Conservation (phyloP, 352 stramenopile species). For the Phytophthora tentaculata region DNA sequence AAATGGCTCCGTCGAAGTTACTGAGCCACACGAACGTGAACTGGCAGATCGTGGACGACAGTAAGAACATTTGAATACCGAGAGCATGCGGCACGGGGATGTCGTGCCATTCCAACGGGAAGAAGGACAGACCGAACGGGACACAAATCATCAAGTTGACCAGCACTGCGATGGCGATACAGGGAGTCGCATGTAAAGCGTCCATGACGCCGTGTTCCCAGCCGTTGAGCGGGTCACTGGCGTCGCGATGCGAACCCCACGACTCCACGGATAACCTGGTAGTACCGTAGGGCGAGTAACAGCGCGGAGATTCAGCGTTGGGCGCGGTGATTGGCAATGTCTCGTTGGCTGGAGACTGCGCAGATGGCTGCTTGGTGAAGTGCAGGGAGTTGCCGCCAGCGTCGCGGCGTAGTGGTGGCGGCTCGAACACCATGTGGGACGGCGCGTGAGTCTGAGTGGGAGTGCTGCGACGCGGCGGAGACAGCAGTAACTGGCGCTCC, state of each 20-base stretch:
- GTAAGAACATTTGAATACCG: constrained; percentile 85
- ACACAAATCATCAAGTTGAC: constrained; percentile 91
- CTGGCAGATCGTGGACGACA: constrained; percentile 81
- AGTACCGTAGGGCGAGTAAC: constrained; percentile 30
- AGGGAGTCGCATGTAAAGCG: constrained; percentile 50
- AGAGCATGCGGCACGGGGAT: constrained; percentile 78
- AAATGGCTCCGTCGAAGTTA: constrained; percentile 76
- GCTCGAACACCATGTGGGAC: constrained; percentile 70
- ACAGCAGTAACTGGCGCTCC: constrained; percentile 29
- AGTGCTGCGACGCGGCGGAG: constrained; percentile 18
- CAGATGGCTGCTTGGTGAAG: constrained; percentile 37
- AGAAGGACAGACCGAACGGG: constrained; percentile 86
- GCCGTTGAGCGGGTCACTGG: constrained; percentile 18
- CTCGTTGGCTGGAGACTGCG: constrained; percentile 25
- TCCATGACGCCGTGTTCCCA: constrained; percentile 42
- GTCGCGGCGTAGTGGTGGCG: constrained; percentile 68
- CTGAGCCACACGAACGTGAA: constrained; percentile 82
- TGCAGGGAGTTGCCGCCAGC: constrained; percentile 55
- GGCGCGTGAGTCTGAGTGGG: constrained; percentile 13
- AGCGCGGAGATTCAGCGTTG: constrained; percentile 26
- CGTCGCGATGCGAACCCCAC: constrained; percentile 21
- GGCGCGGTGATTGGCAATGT: constrained; percentile 24
- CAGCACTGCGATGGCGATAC: constrained; percentile 72
- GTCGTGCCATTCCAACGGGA: constrained; percentile 79
- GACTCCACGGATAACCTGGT: constrained; percentile 21